These are phyloP conservation scores for Citrus trifoliata DNA, from an alignment of 345 rosid genomes.

Conservation along the genomic window DNA sequence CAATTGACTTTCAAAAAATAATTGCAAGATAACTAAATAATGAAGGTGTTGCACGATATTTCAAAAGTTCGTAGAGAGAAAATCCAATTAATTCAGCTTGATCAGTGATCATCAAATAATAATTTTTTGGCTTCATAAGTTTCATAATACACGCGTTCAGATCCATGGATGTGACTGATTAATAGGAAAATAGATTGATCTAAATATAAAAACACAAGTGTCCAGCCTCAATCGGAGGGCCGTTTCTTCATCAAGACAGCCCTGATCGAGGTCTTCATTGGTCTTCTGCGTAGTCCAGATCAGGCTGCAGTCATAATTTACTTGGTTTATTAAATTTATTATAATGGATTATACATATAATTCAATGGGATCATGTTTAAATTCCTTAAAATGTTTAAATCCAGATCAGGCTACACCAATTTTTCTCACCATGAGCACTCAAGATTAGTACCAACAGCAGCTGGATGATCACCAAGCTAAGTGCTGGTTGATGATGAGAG, in stretches of 20 bases:
- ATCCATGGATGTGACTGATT: background rate
- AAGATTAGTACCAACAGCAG: background rate
- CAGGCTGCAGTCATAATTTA: background rate
- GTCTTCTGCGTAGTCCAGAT: background rate
- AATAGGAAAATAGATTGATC: background rate
- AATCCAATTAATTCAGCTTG: too few species aligned
- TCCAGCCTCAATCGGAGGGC: background rate
- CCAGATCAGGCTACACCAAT: background rate
- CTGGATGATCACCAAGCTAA: background rate
- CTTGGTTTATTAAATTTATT: background rate
- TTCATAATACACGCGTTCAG: background rate
- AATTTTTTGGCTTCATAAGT: background rate
- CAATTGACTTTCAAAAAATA: too few species aligned
- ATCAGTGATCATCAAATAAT: too few species aligned
- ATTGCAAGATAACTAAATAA: too few species aligned
- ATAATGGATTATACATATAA: background rate
- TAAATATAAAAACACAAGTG: background rate
- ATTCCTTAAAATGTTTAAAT: background rate
- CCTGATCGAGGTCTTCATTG: background rate
- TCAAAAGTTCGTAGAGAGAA: too few species aligned
- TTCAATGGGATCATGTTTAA: background rate
- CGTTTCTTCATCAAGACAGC: background rate
- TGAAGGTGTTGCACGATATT: too few species aligned
- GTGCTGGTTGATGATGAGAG: background rate
- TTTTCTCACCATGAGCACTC: background rate